A percentile compares a stretch with the other conserved stretches of the same genome.
Conservation (phyloP, 225 moss, liverwort and hornwort genomes). For the Marchantia paleacea region DNA sequence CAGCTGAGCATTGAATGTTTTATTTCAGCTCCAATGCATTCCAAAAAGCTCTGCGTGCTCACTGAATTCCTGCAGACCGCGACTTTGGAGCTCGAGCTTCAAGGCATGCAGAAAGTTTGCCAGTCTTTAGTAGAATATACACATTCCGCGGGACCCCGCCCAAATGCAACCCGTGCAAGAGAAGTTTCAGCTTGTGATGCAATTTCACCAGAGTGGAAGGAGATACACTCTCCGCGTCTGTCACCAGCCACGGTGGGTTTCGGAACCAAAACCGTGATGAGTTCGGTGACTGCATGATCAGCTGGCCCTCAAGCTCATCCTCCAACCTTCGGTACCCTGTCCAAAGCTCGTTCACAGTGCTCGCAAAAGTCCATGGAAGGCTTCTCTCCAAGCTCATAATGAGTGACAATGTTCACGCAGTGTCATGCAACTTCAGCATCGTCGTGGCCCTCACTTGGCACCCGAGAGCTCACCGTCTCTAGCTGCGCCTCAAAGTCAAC, state of each 20-base stretch:
- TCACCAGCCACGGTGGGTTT: background rate
- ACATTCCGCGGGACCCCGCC: background rate
- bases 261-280: background rate
- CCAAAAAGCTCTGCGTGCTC: background rate
- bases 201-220: slow-evolving; percentile 1
- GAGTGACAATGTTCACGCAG: too few relatives aligned
- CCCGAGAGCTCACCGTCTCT: background rate
- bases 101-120: background rate
- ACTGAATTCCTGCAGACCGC: background rate
- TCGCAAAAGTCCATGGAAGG: background rate
- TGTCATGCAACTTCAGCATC: too few relatives aligned
- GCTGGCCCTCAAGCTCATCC: background rate
- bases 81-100: background rate
- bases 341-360: background rate
- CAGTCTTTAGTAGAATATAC: background rate
- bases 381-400: background rate
- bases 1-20: background rate
- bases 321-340: background rate
- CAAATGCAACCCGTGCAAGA: background rate
- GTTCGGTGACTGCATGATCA: background rate
- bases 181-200: background rate
- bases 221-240: background rate
- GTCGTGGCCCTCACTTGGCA: background rate
- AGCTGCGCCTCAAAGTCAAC: background rate
- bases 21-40: background rate